Evolutionary conservation across 768 basidiomycete species (phyloP), one percentile per base, ranked within the genome.

Genomic region (Boletellus sp.): DNA sequence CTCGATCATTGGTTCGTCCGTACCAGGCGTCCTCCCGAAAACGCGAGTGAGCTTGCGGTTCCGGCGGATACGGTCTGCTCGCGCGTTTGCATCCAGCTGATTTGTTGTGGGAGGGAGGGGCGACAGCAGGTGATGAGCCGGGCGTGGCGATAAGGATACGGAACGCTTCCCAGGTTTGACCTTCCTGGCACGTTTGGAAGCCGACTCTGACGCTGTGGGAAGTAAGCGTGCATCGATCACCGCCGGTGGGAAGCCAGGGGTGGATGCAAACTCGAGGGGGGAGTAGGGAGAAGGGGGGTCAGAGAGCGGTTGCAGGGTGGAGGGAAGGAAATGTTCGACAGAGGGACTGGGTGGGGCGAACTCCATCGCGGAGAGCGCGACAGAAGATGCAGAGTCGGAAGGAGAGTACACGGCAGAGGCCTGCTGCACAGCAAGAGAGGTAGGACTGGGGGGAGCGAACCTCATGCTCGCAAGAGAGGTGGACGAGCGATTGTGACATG

Each of bases 31-130:
- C 65, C 81, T 76, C 36, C 90, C 90, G 47, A 92, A 84, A n/a
- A 92, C 70, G 54, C 84, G 83, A n/a, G 85, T 75, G 42, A 92
- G 78, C 66, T 93, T 93, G 59, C 85, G 82, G 44, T 83, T 79
- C 57, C 84, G 85, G 47, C 80, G 75, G 28, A 92, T 72, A 49
- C 85, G 80, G 43, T 87, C 87, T 0, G 84, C 78, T 26, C 90
- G 87, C 55, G 86, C 81, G 11, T 76, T 73, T 16, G 81, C 70
- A 54, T 74, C 73, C 41, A 90, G 81, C 54, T 76, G 68, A 67
- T 91, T 90, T 5, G 81, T 83, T 3, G 85, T 86, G 1, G 82
- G 79, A 0, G 85, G 84, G 19, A 78, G 68, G 19, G 64, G 44
- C n/a, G 54, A 54, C 19, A 47, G 42, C 3, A 39, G 15, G 17